A percentile compares a stretch with the other conserved stretches of the same genome.
phyloP scores from a whole-genome alignment of 2,329 filamentous ascomycete species.

The Hypoxylon sp. region DNA sequence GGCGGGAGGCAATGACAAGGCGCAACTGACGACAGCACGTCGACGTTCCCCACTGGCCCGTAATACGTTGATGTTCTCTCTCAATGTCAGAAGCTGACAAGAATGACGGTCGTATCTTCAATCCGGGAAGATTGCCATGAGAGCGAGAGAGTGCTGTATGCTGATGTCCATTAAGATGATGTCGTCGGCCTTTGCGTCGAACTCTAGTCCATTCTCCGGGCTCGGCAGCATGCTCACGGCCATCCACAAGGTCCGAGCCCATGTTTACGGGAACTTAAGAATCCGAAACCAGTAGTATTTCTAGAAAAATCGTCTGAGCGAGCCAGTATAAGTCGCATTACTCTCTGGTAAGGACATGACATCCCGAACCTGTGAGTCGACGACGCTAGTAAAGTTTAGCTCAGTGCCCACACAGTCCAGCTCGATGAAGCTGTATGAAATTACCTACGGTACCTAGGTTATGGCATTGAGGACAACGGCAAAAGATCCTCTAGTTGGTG shows the following conservation, averaged over 20 bases:
- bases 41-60: constrained; percentile 47
- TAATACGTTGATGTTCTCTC: constrained; percentile 43
- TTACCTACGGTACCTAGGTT: too few relatives aligned
- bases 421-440: neutral
- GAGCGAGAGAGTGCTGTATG: neutral
- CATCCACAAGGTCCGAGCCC: constrained; percentile 7
- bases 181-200: constrained; percentile 41
- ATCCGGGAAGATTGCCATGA: neutral
- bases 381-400: too few relatives aligned
- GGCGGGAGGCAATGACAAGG: constrained; percentile 50
- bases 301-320: neutral
- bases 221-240: constrained; percentile 9
- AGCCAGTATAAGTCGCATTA: neutral
- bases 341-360: neutral
- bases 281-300: neutral
- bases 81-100: constrained; percentile 45
- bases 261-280: constrained; percentile 1
- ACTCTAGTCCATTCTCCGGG: constrained; percentile 45
- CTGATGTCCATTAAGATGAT: constrained; percentile 5
- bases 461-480: neutral
- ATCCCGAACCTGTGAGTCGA: neutral
- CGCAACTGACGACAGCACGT: constrained; percentile 52
- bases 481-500: neutral
- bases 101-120: constrained; percentile 23
- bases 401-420: neutral